Conservation (phyloP, 192 early-diverging fungal species). For the Oehlia diaphana region DNA sequence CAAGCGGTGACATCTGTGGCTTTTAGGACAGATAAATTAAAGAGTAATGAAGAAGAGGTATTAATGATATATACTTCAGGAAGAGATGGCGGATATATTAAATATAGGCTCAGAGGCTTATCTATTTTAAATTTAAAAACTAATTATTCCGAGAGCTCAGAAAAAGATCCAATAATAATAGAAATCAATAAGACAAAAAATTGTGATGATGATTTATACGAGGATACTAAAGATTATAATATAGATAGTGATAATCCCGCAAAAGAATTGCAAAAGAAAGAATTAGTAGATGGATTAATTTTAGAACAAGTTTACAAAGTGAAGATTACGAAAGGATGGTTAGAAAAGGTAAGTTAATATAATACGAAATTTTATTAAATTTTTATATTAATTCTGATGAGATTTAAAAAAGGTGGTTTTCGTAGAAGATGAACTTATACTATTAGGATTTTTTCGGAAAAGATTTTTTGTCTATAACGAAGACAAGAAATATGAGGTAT, state of each 20-base stretch:
- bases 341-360: constrained; percentile 52
- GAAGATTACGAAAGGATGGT: constrained; percentile 76
- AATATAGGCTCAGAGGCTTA: constrained; percentile 46
- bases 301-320: constrained; percentile 56
- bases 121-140: background rate
- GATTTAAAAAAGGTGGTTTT: constrained; percentile 30
- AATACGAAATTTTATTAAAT: background rate
- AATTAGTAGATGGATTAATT: constrained; percentile 21
- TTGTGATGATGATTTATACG: constrained; percentile 1
- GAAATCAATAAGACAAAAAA: constrained; percentile 14
- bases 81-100: constrained; percentile 63
- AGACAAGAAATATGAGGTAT: constrained; percentile 62
- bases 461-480: constrained; percentile 73
- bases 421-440: constrained; percentile 54
- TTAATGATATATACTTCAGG: constrained; percentile 61
- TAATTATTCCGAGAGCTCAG: background rate
- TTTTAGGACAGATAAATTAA: constrained; percentile 22
- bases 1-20: constrained; percentile 52
- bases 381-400: background rate
- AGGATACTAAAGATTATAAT: background rate
- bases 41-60: constrained; percentile 30
- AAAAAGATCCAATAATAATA: background rate
- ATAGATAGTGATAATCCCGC: background rate
- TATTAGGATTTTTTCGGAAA: constrained; percentile 75
- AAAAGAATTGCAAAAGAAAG: background rate